Evolutionary conservation across 352 stramenopile species (phyloP), one percentile per base, ranked within the genome.

Genomic region (Plasmopara viticola): DNA sequence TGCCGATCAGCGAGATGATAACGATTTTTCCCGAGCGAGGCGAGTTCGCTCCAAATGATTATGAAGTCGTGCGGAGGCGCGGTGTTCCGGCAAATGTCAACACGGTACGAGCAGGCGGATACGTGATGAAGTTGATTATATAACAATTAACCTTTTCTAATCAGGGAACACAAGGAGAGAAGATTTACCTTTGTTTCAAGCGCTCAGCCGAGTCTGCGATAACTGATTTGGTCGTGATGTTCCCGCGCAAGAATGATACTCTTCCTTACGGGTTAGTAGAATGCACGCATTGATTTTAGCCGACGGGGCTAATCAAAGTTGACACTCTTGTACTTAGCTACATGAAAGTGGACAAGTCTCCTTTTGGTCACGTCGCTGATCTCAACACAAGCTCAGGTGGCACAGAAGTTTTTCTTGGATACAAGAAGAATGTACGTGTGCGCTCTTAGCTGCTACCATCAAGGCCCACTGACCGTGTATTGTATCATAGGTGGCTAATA

Each of bases 201-300:
- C 67, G 84, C 17, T 92, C 79, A 4, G 42, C 62, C 15, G 78
- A 53, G 29, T 84, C 78, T 6, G 68, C 69, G 2, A 81, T 94
- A 29, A 62, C 76, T 17, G 81, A 90, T 44, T 63, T 91, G 25
- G 62, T 74, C 7, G 67, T 92, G 20, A 41, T 94, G 13, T 92
- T 90, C 15, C 79, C 84, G 2, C 80, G 77, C 37, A 94, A 94
- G 55, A 83, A 79, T n/a, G 84, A 92, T 35, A 88, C 74, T 18
- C 60, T 88, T 28, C 82, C 81, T 5, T 94, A 91, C 40, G 78
- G 81, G 78, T 94, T 70, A 48, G 52, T 7, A 9, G 5, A 30
- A 49, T 33, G 2, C 28, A 44, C 28, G 33, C 42, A 18, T 12
- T 48, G n/a, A 7, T 25, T 14, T 45, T 46, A 14, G 14, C 20